Conservation (phyloP, 2,329 filamentous ascomycete genomes). For the Sclerotinia glacialis region DNA sequence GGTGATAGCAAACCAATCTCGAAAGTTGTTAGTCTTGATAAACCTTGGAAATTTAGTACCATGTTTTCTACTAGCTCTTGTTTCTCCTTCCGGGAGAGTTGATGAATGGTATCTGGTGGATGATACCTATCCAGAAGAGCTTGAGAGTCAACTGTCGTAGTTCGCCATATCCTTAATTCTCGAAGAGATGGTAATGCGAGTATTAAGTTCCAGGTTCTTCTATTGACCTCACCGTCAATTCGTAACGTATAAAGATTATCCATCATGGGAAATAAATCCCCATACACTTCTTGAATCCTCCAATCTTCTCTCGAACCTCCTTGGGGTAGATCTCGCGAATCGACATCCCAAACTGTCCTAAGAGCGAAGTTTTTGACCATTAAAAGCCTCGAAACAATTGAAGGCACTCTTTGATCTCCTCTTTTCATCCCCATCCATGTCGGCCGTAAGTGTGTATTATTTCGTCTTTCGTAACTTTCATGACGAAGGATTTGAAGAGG, state of each 20-base stretch:
- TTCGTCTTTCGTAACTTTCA: conserved; percentile 11
- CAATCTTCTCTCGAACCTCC: conserved; percentile 17
- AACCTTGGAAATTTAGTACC: conserved; percentile 20
- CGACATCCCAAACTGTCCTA: conserved; percentile 22
- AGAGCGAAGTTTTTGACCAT: conserved; percentile 18
- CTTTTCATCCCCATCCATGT: not conserved
- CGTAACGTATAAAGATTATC: conserved; percentile 9
- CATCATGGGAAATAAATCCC: conserved; percentile 14
- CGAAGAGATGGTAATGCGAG: conserved; percentile 15
- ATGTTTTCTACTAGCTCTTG: conserved; percentile 2
- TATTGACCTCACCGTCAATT: conserved; percentile 20
- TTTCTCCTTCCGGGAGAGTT: not conserved
- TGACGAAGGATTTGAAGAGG: conserved; percentile 16
- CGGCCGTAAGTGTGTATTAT: not conserved
- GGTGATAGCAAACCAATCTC: conserved; percentile 22
- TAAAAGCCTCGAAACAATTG: conserved; percentile 15
- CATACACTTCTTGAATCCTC: not conserved
- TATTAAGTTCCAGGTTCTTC: conserved; percentile 16
- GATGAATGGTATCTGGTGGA: not conserved
- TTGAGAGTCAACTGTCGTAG: conserved; percentile 17
- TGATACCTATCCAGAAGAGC: conserved; percentile 11
- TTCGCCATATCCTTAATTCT: conserved; percentile 23
- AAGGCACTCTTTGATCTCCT: conserved; percentile 12
- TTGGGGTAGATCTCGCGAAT: conserved; percentile 17
- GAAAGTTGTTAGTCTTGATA: conserved; percentile 17